Conservation (phyloP, 306 rosid genomes). For the Vicia sativa region DNA sequence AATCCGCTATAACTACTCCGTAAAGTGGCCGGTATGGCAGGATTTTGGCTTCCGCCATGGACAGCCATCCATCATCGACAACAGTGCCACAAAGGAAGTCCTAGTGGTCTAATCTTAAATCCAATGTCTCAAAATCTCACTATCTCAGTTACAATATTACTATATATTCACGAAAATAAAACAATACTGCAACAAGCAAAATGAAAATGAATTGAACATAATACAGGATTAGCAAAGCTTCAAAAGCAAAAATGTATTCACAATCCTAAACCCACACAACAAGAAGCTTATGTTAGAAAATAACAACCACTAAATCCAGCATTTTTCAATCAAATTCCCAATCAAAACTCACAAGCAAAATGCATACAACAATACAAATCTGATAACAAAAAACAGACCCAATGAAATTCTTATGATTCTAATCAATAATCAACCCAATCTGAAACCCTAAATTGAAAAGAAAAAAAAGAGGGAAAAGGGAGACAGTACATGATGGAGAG, state of each 20-base stretch:
- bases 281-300: not conserved
- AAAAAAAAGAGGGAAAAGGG: not conserved
- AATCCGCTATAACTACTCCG: too few relatives aligned
- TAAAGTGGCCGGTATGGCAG: too few relatives aligned
- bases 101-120: not conserved
- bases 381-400: conserved; percentile 6
- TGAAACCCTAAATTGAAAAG: conserved; percentile 13
- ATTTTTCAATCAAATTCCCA: not conserved
- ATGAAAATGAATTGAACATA: not conserved
- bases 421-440: not conserved
- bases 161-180: not conserved
- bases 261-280: conserved; percentile 8
- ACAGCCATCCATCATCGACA: too few relatives aligned
- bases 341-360: conserved; percentile 8
- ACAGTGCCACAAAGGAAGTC: not conserved
- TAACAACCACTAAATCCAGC: not conserved
- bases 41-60: too few relatives aligned
- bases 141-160: not conserved
- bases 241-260: conserved; percentile 2
- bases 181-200: not conserved
- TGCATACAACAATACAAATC: not conserved
- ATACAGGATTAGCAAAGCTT: not conserved
- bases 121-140: not conserved
- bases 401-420: not conserved
- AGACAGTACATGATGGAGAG: not conserved